Conservation (phyloP, 225 moss, liverwort and hornwort species). For the Anthoceros angustus region DNA sequence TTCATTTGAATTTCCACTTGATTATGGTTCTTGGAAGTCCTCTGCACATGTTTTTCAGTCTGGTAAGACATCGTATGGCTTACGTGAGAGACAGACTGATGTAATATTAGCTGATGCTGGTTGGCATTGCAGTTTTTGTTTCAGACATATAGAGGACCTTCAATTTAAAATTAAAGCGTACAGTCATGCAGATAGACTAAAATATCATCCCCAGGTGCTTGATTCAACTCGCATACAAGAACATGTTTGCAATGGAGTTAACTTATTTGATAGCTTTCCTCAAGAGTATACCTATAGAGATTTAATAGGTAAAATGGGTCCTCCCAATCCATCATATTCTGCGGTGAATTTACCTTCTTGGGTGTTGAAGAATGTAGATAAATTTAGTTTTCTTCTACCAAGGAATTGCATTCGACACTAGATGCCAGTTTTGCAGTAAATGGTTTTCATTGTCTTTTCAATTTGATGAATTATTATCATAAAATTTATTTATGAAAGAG, state of each 20-base stretch:
- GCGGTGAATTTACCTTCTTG: conserved; percentile 50
- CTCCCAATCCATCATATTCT: conserved; percentile 35
- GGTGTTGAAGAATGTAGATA: conserved; percentile 27
- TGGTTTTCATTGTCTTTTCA: too few relatives aligned
- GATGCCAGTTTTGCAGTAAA: neutral
- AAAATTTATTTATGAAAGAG: too few relatives aligned
- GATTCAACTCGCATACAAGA: conserved; percentile 34
- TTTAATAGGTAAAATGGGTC: conserved; percentile 53
- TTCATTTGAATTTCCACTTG: conserved; percentile 62
- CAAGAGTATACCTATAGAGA: conserved; percentile 48
- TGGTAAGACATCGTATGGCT: conserved; percentile 14
- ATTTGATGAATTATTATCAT: too few relatives aligned
- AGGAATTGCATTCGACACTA: conserved; percentile 48
- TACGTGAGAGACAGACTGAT: conserved; percentile 35
- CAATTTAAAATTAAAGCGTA: conserved; percentile 69
- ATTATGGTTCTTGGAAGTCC: conserved; percentile 47
- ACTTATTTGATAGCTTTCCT: conserved; percentile 71
- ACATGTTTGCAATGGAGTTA: conserved; percentile 42
- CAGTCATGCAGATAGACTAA: conserved; percentile 64
- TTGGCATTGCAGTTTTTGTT: conserved; percentile 86
- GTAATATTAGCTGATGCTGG: conserved; percentile 60
- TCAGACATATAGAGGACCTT: conserved; percentile 45
- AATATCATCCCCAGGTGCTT: conserved; percentile 30
- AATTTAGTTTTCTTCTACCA: conserved; percentile 34
- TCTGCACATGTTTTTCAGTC: conserved; percentile 30